A percentile compares a stretch with the other conserved stretches of the same genome.
Evolutionary conservation across 371 early-diverging fungal genomes (phyloP).

Genomic region (Mortierella sp.): DNA sequence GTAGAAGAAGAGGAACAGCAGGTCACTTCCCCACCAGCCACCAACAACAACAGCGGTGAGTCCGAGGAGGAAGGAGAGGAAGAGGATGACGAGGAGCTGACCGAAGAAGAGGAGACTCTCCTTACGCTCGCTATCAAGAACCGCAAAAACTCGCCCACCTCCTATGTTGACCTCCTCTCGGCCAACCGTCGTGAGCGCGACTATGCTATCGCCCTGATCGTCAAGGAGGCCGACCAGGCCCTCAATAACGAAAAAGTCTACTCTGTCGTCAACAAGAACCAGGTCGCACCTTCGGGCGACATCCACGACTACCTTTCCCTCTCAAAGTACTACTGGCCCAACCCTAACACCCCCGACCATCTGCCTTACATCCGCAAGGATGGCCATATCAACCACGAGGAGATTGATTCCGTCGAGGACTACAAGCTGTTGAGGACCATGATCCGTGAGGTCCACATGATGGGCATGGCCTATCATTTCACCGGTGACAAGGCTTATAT

Average conservation of each 20-base stretch:
- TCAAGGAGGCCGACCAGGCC: conserved; percentile 41
- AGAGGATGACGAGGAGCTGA: background rate
- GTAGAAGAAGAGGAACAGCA: conserved; percentile 1
- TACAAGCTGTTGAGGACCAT: conserved; percentile 57
- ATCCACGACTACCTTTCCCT: conserved; percentile 68
- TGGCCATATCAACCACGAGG: conserved; percentile 61
- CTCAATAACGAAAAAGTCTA: conserved; percentile 50
- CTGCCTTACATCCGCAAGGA: conserved; percentile 64
- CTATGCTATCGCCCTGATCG: conserved; percentile 37
- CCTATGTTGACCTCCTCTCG: conserved; percentile 33
- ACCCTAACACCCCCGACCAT: conserved; percentile 45
- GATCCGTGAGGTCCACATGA: conserved; percentile 61
- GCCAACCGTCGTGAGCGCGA: conserved; percentile 41
- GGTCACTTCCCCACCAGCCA: conserved; percentile 4
- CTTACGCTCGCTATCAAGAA: conserved; percentile 18
- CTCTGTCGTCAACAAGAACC: conserved; percentile 62
- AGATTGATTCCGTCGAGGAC: conserved; percentile 59
- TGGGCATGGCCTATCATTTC: conserved; percentile 66
- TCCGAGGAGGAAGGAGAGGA: conserved; percentile 10
- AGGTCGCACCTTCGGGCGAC: conserved; percentile 59
- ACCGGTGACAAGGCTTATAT: conserved; percentile 64
- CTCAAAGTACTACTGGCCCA: conserved; percentile 67
- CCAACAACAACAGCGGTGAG: conserved; percentile 2
- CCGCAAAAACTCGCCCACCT: conserved; percentile 16
- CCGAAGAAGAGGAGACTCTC: conserved; percentile 9